Evolutionary conservation across 2,329 filamentous ascomycete species (phyloP), one percentile per base, ranked within the genome.

Genomic region (Cladosporium oxysporum): DNA sequence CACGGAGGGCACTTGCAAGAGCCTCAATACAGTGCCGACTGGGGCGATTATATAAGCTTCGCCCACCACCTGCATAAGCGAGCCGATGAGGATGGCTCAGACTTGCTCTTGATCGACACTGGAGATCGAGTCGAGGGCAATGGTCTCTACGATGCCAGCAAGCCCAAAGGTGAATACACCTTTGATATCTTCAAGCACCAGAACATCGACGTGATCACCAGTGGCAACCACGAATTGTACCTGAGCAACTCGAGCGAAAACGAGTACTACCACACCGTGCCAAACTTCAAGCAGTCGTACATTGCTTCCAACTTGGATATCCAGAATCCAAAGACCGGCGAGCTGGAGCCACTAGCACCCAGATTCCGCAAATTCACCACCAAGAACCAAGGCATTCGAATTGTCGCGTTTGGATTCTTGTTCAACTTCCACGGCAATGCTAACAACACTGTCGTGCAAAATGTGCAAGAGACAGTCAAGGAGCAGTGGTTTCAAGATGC

Each of bases 1-100:
- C 89, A 96, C 75, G 92, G 88, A 11, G 95, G 95, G 1, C 95
- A 99, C 82, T 81, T 98, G 5, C 90, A 93, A 81, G 95, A 99
- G 80, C 85, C 92, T 2, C 94, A 95, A 67, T 99, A 96, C 79
- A 93, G 92, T 7, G 94, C 92, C 57, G 95, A 99, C 78, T 98
- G 95, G 93, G 95, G 95, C 66, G 95, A 99, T 80, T 99, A 98
- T 79, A 86, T 98, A 73, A 97, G 94, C 7, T 97, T 99, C 76
- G 88, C 93, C 37, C 83, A 90, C 41, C 92, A 94, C 75, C 87
- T 99, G 83, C 90, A 87, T 65, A 85, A 88, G 70, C 89, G 87
- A 74, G 92, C 93, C 64, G 91, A 97, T 74, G 85, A 88, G 1
- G 84, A 89, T 62, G 93, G 92, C 53, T 87, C 87, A 31, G 95